These are phyloP conservation scores for Cryptosporidium parvum DNA, from an alignment of 169 alveolate species.

Conservation along the genomic window DNA sequence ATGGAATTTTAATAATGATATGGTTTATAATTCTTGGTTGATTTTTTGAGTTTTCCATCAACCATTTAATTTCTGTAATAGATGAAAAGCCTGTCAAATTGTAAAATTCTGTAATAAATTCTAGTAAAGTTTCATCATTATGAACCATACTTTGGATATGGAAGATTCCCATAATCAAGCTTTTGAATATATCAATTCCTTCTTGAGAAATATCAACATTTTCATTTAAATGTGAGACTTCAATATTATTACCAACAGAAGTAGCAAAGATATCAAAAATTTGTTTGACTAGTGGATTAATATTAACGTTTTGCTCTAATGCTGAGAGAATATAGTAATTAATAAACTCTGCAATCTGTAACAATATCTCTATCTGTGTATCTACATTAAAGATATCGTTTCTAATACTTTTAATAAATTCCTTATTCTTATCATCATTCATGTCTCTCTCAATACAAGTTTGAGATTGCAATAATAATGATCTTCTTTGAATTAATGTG, in stretches of 20 bases:
- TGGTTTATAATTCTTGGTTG: not conserved
- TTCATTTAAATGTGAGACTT: not conserved
- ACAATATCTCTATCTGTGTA: slow-evolving; percentile 35
- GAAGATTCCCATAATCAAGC: slow-evolving; percentile 27
- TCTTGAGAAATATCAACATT: slow-evolving; percentile 28
- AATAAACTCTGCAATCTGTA: slow-evolving; percentile 30
- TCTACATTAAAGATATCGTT: slow-evolving; percentile 39
- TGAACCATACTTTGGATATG: slow-evolving; percentile 55
- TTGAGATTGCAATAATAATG: slow-evolving; percentile 49
- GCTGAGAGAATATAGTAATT: slow-evolving; percentile 56
- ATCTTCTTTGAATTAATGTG: slow-evolving; percentile 42
- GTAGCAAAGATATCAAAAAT: slow-evolving; percentile 22
- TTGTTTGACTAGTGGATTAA: slow-evolving; percentile 30
- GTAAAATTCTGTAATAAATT: slow-evolving; percentile 50
- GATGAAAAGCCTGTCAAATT: slow-evolving; percentile 62
- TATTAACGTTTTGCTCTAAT: slow-evolving; percentile 48
- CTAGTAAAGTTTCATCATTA: slow-evolving; percentile 40
- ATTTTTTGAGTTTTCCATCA: slow-evolving; percentile 7
- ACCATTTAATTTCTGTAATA: slow-evolving; percentile 67
- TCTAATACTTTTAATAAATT: slow-evolving; percentile 32
- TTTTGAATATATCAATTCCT: slow-evolving; percentile 40
- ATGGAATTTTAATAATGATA: slow-evolving; percentile 21
- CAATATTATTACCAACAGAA: not conserved
- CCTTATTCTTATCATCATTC: slow-evolving; percentile 52
- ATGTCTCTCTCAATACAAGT: slow-evolving; percentile 56